Evolutionary conservation across 805 yeast genomes (phyloP).

Genomic region (Barnettozyma wickerhamii): DNA sequence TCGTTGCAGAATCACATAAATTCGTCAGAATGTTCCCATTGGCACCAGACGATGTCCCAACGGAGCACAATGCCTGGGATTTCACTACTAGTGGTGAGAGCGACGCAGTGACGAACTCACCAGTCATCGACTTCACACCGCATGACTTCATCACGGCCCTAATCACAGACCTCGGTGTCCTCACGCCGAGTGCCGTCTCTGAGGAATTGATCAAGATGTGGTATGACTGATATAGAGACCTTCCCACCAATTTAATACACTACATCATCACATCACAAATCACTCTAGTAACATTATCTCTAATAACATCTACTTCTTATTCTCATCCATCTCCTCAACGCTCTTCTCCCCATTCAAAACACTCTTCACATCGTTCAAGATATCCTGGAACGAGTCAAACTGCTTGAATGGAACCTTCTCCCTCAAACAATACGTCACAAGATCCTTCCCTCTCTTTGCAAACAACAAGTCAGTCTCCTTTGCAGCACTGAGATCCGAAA

Average conservation of each 20-base stretch:
- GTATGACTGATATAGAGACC: constrained; percentile 65
- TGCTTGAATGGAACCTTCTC: constrained; percentile 82
- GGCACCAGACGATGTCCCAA: constrained; percentile 87
- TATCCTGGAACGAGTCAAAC: constrained; percentile 73
- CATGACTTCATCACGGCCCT: constrained; percentile 94
- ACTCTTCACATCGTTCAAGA: constrained; percentile 53
- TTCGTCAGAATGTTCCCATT: constrained; percentile 95
- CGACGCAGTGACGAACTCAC: constrained; percentile 39
- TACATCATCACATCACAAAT: no score
- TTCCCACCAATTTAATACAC: no score
- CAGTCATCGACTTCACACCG: constrained; percentile 87
- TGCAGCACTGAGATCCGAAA: constrained; percentile 91
- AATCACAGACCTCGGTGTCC: constrained; percentile 92
- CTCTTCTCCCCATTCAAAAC: constrained; percentile 43
- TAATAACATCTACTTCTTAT: constrained; percentile 19
- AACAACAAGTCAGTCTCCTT: constrained; percentile 89
- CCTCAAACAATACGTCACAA: constrained; percentile 76
- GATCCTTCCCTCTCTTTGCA: constrained; percentile 90
- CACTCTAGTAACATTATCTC: no score
- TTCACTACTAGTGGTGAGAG: constrained; percentile 35
- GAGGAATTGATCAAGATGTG: constrained; percentile 97
- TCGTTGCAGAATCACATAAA: constrained; percentile 91
- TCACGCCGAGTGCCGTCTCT: constrained; percentile 97
- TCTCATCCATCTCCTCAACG: constrained; percentile 33
- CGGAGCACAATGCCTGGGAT: constrained; percentile 42